Evolutionary conservation across 768 basidiomycete species (phyloP).

Genomic region (Tylopilus cervinicoccineus): DNA sequence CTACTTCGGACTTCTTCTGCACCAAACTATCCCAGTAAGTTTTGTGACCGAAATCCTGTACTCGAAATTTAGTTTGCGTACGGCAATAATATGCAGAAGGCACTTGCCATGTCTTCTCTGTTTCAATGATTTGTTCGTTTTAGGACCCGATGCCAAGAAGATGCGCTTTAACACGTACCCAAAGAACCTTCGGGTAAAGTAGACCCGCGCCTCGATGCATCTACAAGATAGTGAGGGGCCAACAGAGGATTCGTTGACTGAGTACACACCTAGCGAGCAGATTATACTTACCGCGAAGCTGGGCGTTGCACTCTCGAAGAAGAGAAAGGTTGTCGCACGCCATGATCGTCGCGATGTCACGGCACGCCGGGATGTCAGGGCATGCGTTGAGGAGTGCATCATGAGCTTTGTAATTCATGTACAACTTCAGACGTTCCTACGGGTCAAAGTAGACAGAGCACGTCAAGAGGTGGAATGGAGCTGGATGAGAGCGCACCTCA

Average conservation of each 20-base stretch:
- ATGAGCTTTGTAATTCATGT: constrained; percentile 34
- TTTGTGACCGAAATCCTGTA: constrained; percentile 39
- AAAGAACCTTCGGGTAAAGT: constrained; percentile 39
- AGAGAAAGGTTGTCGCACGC: constrained; percentile 29
- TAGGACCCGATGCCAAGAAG: not conserved
- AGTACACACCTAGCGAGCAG: constrained; percentile 30
- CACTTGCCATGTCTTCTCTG: constrained; percentile 23
- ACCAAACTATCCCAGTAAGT: constrained; percentile 34
- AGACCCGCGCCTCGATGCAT: constrained; percentile 36
- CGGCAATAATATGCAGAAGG: not conserved
- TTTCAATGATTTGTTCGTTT: not conserved
- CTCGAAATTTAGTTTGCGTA: not conserved
- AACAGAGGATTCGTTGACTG: not conserved
- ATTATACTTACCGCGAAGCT: constrained; percentile 31
- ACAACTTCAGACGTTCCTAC: constrained; percentile 37
- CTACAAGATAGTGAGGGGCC: constrained; percentile 18
- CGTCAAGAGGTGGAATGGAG: not conserved
- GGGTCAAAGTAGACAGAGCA: not conserved
- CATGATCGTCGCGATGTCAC: constrained; percentile 21
- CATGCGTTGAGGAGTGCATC: constrained; percentile 30
- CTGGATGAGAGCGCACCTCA: constrained; percentile 16
- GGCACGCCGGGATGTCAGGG: constrained; percentile 25
- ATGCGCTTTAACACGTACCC: constrained; percentile 26
- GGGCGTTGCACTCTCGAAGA: constrained; percentile 32
- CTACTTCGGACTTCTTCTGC: constrained; percentile 29